Conservation (phyloP, 2,329 filamentous ascomycete genomes). For the Septoria linicola region DNA sequence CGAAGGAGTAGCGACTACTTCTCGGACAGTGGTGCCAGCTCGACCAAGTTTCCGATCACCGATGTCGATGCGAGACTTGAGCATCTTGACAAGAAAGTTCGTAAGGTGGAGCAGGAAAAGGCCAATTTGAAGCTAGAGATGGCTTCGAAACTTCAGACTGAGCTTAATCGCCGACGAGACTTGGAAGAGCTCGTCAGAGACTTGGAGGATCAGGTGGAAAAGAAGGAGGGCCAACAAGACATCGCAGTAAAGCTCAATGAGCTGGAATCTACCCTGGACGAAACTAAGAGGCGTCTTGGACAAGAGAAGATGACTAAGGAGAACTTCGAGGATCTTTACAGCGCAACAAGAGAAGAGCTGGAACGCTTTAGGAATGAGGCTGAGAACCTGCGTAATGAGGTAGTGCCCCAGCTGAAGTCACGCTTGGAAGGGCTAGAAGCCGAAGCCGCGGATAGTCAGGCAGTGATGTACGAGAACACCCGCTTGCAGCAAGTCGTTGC, state of each 20-base stretch:
- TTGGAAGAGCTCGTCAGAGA: constrained; percentile 82
- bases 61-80: constrained; percentile 57
- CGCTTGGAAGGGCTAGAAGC: constrained; percentile 75
- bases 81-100: constrained; percentile 78
- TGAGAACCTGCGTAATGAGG: constrained; percentile 85
- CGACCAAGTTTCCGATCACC: constrained; percentile 70
- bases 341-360: constrained; percentile 78
- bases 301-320: constrained; percentile 87
- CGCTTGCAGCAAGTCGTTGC: constrained; percentile 86
- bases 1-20: constrained; percentile 95
- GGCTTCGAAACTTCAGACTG: constrained; percentile 82
- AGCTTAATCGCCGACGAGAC: constrained; percentile 70
- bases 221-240: constrained; percentile 45
- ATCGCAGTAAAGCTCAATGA: constrained; percentile 61
- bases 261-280: constrained; percentile 76
- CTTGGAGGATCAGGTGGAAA: constrained; percentile 74
- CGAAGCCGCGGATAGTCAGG: constrained; percentile 70
- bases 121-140: constrained; percentile 82
- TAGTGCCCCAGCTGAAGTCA: constrained; percentile 74
- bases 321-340: constrained; percentile 89
- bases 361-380: constrained; percentile 81
- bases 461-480: constrained; percentile 73
- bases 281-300: constrained; percentile 73
- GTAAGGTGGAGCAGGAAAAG: constrained; percentile 86
- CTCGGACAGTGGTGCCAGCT: constrained; percentile 90